Evolutionary conservation across 345 rosid genomes (phyloP).

Genomic region (Eucalyptus guilfoylei): DNA sequence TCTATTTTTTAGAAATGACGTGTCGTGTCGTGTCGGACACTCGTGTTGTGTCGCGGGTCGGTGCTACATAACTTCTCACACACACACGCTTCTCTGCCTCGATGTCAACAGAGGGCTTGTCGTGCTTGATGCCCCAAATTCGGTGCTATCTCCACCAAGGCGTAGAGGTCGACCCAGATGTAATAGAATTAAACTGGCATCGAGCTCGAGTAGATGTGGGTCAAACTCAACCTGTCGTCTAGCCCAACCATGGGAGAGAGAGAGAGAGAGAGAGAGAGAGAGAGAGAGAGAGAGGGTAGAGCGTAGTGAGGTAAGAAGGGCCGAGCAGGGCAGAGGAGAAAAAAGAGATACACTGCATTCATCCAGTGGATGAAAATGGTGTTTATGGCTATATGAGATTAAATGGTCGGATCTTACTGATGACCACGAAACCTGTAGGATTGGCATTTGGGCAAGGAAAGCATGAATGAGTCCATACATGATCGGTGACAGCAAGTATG

Average conservation of each 20-base stretch:
- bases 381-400: not conserved
- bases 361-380: not conserved
- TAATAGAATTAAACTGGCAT: not conserved
- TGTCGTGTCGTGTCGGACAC: no score
- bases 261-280: no score
- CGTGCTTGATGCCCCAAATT: not conserved
- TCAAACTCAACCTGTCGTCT: not conserved
- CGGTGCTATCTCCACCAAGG: not conserved
- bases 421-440: not conserved
- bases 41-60: no score
- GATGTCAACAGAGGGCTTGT: not conserved
- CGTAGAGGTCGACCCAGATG: not conserved
- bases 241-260: not conserved
- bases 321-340: not conserved
- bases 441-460: not conserved
- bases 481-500: not conserved
- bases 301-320: no score
- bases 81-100: not conserved
- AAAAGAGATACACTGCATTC: no score
- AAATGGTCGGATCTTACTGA: not conserved
- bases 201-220: not conserved
- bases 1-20: no score
- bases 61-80: no score
- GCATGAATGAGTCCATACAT: not conserved
- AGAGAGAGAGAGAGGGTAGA: no score